These are phyloP conservation scores for Ogataea saltuana DNA, from an alignment of 805 yeast genomes.

Conservation along the genomic window DNA sequence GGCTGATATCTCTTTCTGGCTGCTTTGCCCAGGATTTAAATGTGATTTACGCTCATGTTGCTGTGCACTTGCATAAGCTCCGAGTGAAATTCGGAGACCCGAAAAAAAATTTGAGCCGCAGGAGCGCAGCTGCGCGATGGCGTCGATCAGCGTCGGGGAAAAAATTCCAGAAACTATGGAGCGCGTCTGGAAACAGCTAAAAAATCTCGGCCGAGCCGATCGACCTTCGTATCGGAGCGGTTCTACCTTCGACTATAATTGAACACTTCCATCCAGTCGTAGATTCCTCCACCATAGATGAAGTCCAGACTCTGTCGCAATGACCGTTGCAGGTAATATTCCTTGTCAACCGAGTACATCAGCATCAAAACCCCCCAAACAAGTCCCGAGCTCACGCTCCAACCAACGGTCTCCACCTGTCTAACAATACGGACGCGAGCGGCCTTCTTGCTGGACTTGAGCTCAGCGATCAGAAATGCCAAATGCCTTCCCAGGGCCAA, in stretches of 20 bases:
- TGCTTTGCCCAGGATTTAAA: too few species aligned
- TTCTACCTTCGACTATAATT: slow-evolving; percentile 24
- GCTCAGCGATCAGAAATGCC: slow-evolving; percentile 30
- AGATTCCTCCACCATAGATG: slow-evolving; percentile 61
- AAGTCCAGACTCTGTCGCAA: slow-evolving; percentile 70
- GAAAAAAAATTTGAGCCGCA: too few species aligned
- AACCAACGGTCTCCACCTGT: slow-evolving; percentile 38
- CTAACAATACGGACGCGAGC: slow-evolving; percentile 1
- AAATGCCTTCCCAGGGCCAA: slow-evolving; percentile 59
- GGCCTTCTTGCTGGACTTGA: too few species aligned
- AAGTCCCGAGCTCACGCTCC: slow-evolving; percentile 63
- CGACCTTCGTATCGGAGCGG: slow-evolving; percentile 7
- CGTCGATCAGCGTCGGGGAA: too few species aligned
- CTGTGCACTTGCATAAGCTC: too few species aligned
- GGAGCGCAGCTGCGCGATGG: too few species aligned
- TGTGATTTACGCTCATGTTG: too few species aligned
- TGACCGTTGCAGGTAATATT: slow-evolving; percentile 56
- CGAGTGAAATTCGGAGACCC: too few species aligned
- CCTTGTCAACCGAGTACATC: slow-evolving; percentile 62
- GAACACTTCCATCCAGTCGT: slow-evolving; percentile 34
- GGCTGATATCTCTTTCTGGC: too few species aligned
- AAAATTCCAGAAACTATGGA: too few species aligned
- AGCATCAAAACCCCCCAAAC: slow-evolving; percentile 78
- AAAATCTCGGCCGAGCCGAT: background rate
- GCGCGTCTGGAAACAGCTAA: too few species aligned